phyloP scores from a whole-genome alignment of 768 basidiomycete species.

The Suillus occidentalis region DNA sequence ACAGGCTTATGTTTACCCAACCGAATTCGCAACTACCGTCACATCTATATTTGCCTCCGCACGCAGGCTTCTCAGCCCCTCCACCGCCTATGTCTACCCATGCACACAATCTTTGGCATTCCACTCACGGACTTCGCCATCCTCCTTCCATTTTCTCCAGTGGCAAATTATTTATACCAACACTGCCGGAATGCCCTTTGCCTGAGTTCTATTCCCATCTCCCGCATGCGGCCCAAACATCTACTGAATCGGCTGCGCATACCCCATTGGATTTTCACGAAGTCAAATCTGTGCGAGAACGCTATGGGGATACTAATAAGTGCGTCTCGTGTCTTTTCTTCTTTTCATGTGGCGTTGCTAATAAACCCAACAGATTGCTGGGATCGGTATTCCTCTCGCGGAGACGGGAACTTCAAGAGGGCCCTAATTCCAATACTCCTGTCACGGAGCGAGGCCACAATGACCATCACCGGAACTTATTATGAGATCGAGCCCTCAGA shows the following conservation, averaged over 20 bases:
- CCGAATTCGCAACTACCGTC: constrained; percentile 13
- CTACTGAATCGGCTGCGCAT: constrained; percentile 9
- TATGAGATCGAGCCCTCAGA: neutral
- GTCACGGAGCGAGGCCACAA: neutral
- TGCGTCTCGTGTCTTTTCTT: constrained; percentile 22
- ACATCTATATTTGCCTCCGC: neutral
- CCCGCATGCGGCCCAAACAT: constrained; percentile 2
- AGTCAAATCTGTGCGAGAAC: constrained; percentile 48
- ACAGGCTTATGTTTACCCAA: constrained; percentile 48
- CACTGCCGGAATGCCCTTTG: constrained; percentile 8
- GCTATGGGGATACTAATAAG: constrained; percentile 69
- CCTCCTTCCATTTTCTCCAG: constrained; percentile 7
- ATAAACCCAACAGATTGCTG: constrained; percentile 46
- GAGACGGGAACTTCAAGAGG: constrained; percentile 34
- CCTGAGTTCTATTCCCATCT: constrained; percentile 4
- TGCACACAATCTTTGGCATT: constrained; percentile 6
- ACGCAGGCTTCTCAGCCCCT: neutral
- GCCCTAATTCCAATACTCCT: neutral
- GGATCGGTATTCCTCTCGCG: constrained; percentile 68
- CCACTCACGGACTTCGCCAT: neutral
- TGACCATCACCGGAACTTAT: constrained; percentile 1
- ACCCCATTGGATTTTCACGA: constrained; percentile 36
- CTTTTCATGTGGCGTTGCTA: constrained; percentile 6
- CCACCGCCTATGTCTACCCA: neutral
- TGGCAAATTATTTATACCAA: constrained; percentile 8